A percentile compares a stretch with the other conserved stretches of the same genome.
Conservation (phyloP, 768 basidiomycete species). For the Myochromella boudieri region DNA sequence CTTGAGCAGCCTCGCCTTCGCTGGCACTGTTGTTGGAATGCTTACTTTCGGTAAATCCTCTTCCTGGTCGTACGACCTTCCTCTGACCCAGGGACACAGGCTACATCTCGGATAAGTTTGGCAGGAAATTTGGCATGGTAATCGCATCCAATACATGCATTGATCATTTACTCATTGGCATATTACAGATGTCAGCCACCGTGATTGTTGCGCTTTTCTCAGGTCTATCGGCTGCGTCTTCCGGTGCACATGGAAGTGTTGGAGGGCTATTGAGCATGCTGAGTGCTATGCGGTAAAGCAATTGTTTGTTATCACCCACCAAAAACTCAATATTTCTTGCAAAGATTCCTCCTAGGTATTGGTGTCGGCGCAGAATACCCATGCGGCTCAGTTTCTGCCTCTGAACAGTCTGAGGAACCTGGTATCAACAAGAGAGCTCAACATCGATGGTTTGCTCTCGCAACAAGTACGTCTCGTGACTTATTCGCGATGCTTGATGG, state of each 20-base stretch:
- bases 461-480: constrained; percentile 67
- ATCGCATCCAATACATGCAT: neutral
- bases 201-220: constrained; percentile 86
- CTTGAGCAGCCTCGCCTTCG: constrained; percentile 74
- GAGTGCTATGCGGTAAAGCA: constrained; percentile 65
- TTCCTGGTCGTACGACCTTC: neutral
- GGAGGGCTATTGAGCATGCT: constrained; percentile 77
- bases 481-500: neutral
- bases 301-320: neutral
- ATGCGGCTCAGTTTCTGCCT: constrained; percentile 84
- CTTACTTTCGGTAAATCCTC: constrained; percentile 56
- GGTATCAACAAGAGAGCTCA: constrained; percentile 78
- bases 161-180: constrained; percentile 12
- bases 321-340: neutral
- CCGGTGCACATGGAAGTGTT: constrained; percentile 73
- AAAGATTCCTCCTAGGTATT: constrained; percentile 84
- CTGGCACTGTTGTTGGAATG: constrained; percentile 88
- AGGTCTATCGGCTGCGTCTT: constrained; percentile 76
- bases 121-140: constrained; percentile 88
- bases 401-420: constrained; percentile 87
- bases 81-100: constrained; percentile 27
- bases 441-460: constrained; percentile 83
- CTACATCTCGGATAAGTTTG: constrained; percentile 82
- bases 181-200: constrained; percentile 70
- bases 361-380: constrained; percentile 91